phyloP scores from a whole-genome alignment of 768 basidiomycete genomes.

The Tephrocybe rancida region DNA sequence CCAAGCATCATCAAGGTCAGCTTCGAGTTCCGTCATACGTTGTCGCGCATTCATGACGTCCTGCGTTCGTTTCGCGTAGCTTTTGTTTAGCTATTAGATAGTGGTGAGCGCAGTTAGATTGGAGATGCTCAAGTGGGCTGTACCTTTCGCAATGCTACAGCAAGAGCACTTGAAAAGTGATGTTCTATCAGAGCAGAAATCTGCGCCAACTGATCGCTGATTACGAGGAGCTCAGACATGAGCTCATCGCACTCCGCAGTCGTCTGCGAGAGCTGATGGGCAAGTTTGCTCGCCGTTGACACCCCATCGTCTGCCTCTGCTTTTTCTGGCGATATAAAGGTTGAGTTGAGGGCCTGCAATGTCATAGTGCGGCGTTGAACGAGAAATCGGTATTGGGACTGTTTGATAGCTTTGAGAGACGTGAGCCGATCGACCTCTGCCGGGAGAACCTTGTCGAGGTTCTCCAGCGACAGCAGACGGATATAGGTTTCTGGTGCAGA shows the following conservation, averaged over 20 bases:
- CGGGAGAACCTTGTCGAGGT: conserved; percentile 60
- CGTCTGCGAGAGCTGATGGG: conserved; percentile 61
- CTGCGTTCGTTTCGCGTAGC: conserved; percentile 64
- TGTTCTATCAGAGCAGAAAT: conserved; percentile 59
- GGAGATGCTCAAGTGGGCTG: conserved; percentile 8
- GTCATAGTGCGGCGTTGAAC: conserved; percentile 70
- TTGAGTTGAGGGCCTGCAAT: conserved; percentile 67
- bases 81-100: conserved; percentile 57
- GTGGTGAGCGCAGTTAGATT: background rate
- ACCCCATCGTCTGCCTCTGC: conserved; percentile 39
- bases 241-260: conserved; percentile 60
- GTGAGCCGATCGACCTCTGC: conserved; percentile 62
- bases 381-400: conserved; percentile 70
- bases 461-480: conserved; percentile 65
- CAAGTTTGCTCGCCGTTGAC: conserved; percentile 41
- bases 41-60: conserved; percentile 54
- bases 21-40: conserved; percentile 58
- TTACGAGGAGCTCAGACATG: conserved; percentile 56
- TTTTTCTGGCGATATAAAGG: conserved; percentile 35
- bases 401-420: conserved; percentile 50
- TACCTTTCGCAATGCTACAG: conserved; percentile 75
- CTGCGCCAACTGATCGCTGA: conserved; percentile 67
- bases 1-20: conserved; percentile 82
- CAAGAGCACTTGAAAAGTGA: conserved; percentile 77
- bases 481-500: conserved; percentile 73